Conservation (phyloP, 352 stramenopile species). For the Globisporangium nunn region DNA sequence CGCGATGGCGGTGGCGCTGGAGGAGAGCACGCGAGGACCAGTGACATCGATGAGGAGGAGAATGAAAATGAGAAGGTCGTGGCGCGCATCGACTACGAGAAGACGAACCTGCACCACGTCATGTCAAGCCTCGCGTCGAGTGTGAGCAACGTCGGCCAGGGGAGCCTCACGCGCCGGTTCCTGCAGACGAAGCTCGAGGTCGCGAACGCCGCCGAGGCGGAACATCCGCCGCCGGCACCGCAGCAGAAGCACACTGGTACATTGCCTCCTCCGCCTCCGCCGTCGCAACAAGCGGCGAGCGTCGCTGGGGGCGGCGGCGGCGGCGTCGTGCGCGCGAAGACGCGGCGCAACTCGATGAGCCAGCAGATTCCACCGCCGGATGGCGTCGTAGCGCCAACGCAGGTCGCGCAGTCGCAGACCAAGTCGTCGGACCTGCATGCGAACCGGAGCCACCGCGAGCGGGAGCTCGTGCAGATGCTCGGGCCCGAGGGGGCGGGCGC, state of each 20-base stretch:
- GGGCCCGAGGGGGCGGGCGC: constrained; percentile 74
- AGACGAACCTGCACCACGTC: constrained; percentile 70
- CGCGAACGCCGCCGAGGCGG: constrained; percentile 3
- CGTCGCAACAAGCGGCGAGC: constrained; percentile 5
- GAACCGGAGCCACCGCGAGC: constrained; percentile 80
- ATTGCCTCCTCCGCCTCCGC: constrained; percentile 16
- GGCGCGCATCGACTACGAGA: constrained; percentile 63
- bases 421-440: constrained; percentile 40
- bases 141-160: constrained; percentile 66
- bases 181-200: constrained; percentile 33
- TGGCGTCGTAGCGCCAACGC: constrained; percentile 12
- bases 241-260: background rate
- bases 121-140: constrained; percentile 81
- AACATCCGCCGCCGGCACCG: background rate
- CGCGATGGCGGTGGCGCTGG: background rate
- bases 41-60: constrained; percentile 19
- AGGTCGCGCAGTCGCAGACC: constrained; percentile 43
- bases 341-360: constrained; percentile 24
- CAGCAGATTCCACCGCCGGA: constrained; percentile 10
- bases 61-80: constrained; percentile 28
- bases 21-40: too few relatives aligned
- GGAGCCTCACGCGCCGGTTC: constrained; percentile 64
- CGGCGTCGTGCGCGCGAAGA: constrained; percentile 19
- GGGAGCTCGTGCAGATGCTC: constrained; percentile 67
- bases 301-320: constrained; percentile 1